phyloP scores from a whole-genome alignment of 345 rosid genomes.

The Noccaea caerulescens region DNA sequence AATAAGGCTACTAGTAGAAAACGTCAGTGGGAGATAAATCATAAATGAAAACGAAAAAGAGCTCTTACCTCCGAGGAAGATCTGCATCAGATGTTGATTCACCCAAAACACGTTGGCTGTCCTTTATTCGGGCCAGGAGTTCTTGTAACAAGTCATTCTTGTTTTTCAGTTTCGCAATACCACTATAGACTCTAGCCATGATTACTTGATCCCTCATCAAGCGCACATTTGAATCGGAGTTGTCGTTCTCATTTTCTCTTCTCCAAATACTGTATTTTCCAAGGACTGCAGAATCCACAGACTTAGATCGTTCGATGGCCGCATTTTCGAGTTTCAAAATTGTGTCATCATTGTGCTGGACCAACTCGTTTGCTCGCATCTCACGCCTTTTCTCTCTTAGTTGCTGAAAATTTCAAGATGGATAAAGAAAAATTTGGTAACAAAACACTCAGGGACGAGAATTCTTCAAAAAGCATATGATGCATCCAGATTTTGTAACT shows the following conservation, averaged over 20 bases:
- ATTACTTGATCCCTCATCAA: slow-evolving; percentile 94
- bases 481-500: slow-evolving; percentile 1
- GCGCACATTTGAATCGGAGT: slow-evolving; percentile 83
- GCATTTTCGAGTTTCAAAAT: slow-evolving; percentile 85
- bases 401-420: slow-evolving; percentile 60
- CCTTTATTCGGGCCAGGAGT: slow-evolving; percentile 78
- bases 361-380: slow-evolving; percentile 74
- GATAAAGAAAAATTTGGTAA: slow-evolving; percentile 9
- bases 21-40: background rate
- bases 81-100: slow-evolving; percentile 84
- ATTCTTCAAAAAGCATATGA: background rate
- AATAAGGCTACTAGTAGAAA: slow-evolving; percentile 7
- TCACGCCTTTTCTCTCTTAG: slow-evolving; percentile 83
- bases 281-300: slow-evolving; percentile 92
- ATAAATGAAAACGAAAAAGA: slow-evolving; percentile 1
- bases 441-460: slow-evolving; percentile 1
- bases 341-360: slow-evolving; percentile 72
- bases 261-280: slow-evolving; percentile 98
- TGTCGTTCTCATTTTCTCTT: slow-evolving; percentile 87
- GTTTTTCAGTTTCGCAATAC: slow-evolving; percentile 82
- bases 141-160: slow-evolving; percentile 71
- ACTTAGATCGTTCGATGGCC: slow-evolving; percentile 90
- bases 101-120: slow-evolving; percentile 78
- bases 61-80: slow-evolving; percentile 69
- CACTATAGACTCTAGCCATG: slow-evolving; percentile 87